A percentile compares a stretch with the other conserved stretches of the same genome.
Conservation (phyloP, 2,329 filamentous ascomycete genomes). For the Pseudocercospora fuligena region DNA sequence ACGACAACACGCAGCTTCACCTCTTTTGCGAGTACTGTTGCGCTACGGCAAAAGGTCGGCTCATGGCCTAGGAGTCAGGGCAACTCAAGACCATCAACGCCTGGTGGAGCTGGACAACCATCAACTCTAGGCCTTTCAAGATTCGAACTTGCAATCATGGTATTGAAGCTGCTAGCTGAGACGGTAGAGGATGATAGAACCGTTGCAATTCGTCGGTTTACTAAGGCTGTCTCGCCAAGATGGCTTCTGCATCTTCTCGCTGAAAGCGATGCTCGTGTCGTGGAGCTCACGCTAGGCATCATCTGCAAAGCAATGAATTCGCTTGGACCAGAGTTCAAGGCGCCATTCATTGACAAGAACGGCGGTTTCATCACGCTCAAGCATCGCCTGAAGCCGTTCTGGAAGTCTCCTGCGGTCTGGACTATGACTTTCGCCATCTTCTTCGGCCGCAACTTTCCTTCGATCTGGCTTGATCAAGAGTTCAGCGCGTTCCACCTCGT, state of each 20-base stretch:
- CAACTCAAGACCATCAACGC: constrained; percentile 34
- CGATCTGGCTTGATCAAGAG: constrained; percentile 72
- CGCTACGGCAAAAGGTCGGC: constrained; percentile 33
- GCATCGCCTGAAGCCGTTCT: constrained; percentile 81
- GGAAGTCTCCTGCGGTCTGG: constrained; percentile 85
- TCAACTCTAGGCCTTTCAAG: constrained; percentile 29
- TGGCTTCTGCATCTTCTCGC: constrained; percentile 77
- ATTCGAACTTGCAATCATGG: constrained; percentile 37
- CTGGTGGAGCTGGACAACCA: constrained; percentile 25
- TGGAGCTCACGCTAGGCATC: constrained; percentile 80
- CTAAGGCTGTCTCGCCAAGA: constrained; percentile 93
- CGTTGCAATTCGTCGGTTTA: constrained; percentile 67
- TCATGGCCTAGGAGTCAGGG: constrained; percentile 36
- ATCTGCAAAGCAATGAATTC: constrained; percentile 81
- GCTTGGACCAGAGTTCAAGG: constrained; percentile 79
- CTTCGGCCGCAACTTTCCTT: constrained; percentile 77
- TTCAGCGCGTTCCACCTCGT: constrained; percentile 77
- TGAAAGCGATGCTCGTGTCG: constrained; percentile 81
- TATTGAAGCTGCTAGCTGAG: constrained; percentile 36
- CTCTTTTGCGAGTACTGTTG: constrained; percentile 37
- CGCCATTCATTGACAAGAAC: constrained; percentile 83
- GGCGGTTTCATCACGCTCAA: constrained; percentile 89
- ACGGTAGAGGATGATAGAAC: constrained; percentile 34
- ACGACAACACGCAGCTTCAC: constrained; percentile 33
- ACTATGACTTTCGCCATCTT: constrained; percentile 85